Percentiles rank a stretch among this genome's conserved stretches.
These are phyloP conservation scores for Voacanga thouarsii DNA, from an alignment of 257 asterid genomes.

Conservation along the genomic window DNA sequence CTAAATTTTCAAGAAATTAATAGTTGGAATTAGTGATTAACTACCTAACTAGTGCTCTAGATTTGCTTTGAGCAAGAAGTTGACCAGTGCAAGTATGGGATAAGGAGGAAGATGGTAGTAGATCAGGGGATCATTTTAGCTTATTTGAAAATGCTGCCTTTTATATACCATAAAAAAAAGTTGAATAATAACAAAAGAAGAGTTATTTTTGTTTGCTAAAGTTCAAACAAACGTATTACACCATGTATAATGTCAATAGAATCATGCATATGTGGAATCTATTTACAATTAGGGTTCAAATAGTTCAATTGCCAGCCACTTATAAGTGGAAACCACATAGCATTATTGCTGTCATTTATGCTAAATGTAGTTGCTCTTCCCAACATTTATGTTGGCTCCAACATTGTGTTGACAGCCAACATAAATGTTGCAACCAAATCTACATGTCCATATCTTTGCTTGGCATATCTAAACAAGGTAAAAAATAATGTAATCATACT, in stretches of 20 bases:
- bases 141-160: not conserved
- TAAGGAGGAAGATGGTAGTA: not conserved
- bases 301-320: not conserved
- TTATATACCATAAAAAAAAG: not conserved
- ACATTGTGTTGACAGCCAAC: not conserved
- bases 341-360: not conserved
- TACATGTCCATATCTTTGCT: not conserved
- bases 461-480: not conserved
- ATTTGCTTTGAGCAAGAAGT: not conserved
- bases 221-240: not conserved
- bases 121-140: not conserved
- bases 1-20: not conserved
- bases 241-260: no score
- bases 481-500: not conserved
- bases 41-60: not conserved
- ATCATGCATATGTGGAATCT: no score
- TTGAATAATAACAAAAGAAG: not conserved
- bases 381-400: no score
- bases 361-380: no score
- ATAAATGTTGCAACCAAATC: not conserved
- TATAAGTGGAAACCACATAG: not conserved
- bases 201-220: not conserved
- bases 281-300: not conserved
- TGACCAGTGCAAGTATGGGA: not conserved
- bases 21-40: not conserved